Evolutionary conservation across 768 basidiomycete genomes (phyloP).

Genomic region (Crepidotus variabilis): DNA sequence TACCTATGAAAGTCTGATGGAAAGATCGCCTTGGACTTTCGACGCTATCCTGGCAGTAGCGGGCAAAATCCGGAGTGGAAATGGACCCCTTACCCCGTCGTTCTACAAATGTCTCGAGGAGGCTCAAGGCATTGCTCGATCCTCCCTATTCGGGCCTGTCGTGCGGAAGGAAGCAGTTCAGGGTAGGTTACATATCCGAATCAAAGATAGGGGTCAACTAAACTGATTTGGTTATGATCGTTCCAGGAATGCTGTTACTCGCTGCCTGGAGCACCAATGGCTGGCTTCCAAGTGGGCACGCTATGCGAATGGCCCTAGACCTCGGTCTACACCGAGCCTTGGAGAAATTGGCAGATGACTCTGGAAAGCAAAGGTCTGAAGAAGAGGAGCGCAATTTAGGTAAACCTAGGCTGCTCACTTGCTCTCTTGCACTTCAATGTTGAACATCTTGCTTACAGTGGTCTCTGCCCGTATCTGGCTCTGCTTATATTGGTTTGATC

Average conservation of each 20-base stretch:
- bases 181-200: slow-evolving; percentile 41
- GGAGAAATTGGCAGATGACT: slow-evolving; percentile 82
- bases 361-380: slow-evolving; percentile 61
- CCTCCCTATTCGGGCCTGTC: slow-evolving; percentile 89
- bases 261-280: slow-evolving; percentile 94
- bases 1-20: slow-evolving; percentile 88
- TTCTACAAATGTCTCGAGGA: slow-evolving; percentile 93
- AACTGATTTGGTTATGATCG: slow-evolving; percentile 8
- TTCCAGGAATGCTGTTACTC: slow-evolving; percentile 80
- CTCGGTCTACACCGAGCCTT: slow-evolving; percentile 90
- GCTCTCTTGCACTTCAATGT: slow-evolving; percentile 7
- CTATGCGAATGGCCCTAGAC: slow-evolving; percentile 94
- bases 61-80: slow-evolving; percentile 87
- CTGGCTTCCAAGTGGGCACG: slow-evolving; percentile 94
- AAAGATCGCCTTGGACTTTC: slow-evolving; percentile 94
- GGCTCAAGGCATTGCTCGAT: slow-evolving; percentile 93
- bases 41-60: slow-evolving; percentile 92
- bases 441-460: slow-evolving; percentile 39
- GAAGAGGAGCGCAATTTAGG: slow-evolving; percentile 88
- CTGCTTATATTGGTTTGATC: slow-evolving; percentile 95
- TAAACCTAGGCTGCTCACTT: slow-evolving; percentile 25
- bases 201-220: slow-evolving; percentile 5
- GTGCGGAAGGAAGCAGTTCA: slow-evolving; percentile 94
- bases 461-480: slow-evolving; percentile 93
- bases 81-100: slow-evolving; percentile 76